Evolutionary conservation across 1,139 yeast species (phyloP), one percentile per base, ranked within the genome.

Genomic region (Cylindricascospora bacillispora): DNA sequence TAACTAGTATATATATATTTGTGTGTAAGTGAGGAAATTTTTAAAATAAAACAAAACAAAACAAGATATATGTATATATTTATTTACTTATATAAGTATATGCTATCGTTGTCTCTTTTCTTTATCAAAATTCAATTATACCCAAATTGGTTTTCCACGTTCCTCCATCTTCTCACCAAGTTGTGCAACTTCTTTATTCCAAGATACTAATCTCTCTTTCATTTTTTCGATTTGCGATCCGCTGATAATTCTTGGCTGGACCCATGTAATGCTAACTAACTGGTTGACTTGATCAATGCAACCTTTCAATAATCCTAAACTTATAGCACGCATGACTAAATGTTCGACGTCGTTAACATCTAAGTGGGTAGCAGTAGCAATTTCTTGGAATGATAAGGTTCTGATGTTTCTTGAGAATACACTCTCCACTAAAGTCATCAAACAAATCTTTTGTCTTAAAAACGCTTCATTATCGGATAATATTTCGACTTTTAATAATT

Each of bases 161-260:
- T 52, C 54, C 34, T 65, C 70, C 62, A 74, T 70, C 62, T 67
- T 71, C 19, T 56, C 52, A 29, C 80, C 78, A 43, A 89, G 66
- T 27, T 64, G 62, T 28, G 68, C 67, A 23, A 86, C 95, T 44
- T 74, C 76, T 33, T 56, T 56, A 45, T 80, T 78, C 98, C 98
- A 89, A 32, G 64, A 67, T 21, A 65, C 65, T 49, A 89, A 67
- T 47, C 82, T 79, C 36, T 67, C 66, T 44, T 73, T 73, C 78
- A 89, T 83, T 34, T 68, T 67, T 34, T 65, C 70, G 36, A 86
- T 81, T 62, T 89, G 97, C 29, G 69, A 70, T 44, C 65, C 67
- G 50, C 82, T 82, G 66, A 89, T 76, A 33, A 85, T 82, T 49
- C 97, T 70, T 33, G 98, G 97, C 60, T 89, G 97, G 39, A 86